Evolutionary conservation across 495 filamentous ascomycete species (phyloP), one percentile per base, ranked within the genome.

Genomic region (Hyaloscypha variabilis): DNA sequence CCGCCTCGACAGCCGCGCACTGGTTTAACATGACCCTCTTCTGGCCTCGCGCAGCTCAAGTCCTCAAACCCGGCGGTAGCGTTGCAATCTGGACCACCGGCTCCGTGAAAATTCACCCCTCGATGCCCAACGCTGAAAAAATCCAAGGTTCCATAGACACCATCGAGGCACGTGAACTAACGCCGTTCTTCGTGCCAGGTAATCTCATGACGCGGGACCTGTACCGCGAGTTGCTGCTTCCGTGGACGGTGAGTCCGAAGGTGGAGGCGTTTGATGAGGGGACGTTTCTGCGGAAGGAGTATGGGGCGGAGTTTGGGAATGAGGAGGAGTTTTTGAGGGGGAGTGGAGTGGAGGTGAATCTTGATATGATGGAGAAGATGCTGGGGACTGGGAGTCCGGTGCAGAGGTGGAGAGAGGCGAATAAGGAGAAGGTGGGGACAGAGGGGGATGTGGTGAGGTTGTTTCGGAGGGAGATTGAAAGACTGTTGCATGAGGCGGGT

Each of bases 11-110:
- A 14, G 78, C 83, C 13, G 64, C 83, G 4, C 85, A 88, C 64
- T 88, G 85, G 85, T 87, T 89, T 76, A 77, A 82, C 61, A 79
- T 87, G 60, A 68, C 85, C 6, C 72, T 80, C n/a, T 87, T 87
- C 74, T 91, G 88, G 86, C 72, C 76, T 1, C 75, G 74, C 6
- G 76, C 87, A 17, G 86, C 87, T 0, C 75, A 79, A 8, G 72
- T 81, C 2, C 74, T 90, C 30, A 80, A 77, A 56, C 80, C 82
- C 2, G 81, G 81, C 6, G 85, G 85, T 26, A 87, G 77, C 0
- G 81, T 88, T 3, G 83, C 81, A 0, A 29, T 88, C 1, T 89
- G 85, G 86, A 71, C 71, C 3, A 58, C 28, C 3, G 28, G 60
- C 19, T 17, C 10, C 50, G 29, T 36, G 17, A 3, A 1, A 4